These are phyloP conservation scores for Pichia sp. DNA, from an alignment of 1,139 yeast species.

Conservation along the genomic window DNA sequence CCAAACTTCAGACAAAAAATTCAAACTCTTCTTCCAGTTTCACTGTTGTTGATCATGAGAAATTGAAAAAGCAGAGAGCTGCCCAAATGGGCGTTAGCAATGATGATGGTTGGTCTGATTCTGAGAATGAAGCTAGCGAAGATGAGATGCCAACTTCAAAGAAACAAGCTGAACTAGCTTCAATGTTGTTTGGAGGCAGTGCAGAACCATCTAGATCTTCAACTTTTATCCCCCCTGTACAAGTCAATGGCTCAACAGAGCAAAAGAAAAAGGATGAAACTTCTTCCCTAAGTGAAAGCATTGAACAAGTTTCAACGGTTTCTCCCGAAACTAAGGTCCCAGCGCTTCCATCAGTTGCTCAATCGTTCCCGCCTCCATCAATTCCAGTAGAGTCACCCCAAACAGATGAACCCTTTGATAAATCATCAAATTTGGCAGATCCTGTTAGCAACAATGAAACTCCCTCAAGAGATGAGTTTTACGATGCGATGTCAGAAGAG, in stretches of 20 bases:
- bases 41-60: constrained; percentile 38
- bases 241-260: too few relatives aligned
- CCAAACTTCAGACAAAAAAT: constrained; percentile 34
- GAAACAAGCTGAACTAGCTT: constrained; percentile 53
- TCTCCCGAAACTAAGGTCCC: too few relatives aligned
- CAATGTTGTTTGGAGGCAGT: constrained; percentile 42
- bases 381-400: constrained; percentile 1
- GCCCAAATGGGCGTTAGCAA: constrained; percentile 54
- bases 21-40: constrained; percentile 14
- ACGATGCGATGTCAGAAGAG: constrained; percentile 18
- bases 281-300: too few relatives aligned
- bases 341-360: neutral
- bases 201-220: constrained; percentile 15
- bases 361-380: neutral
- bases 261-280: too few relatives aligned
- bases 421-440: too few relatives aligned
- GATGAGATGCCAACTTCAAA: constrained; percentile 33
- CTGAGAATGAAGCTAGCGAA: constrained; percentile 55
- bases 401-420: too few relatives aligned
- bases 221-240: constrained; percentile 16
- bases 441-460: neutral
- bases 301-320: too few relatives aligned
- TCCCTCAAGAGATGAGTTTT: constrained; percentile 10
- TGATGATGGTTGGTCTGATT: constrained; percentile 33
- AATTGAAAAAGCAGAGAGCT: constrained; percentile 56